Base-by-base conservation (phyloP, 2,329 filamentous ascomycete species). In the Fusarium robinianum region DNA sequence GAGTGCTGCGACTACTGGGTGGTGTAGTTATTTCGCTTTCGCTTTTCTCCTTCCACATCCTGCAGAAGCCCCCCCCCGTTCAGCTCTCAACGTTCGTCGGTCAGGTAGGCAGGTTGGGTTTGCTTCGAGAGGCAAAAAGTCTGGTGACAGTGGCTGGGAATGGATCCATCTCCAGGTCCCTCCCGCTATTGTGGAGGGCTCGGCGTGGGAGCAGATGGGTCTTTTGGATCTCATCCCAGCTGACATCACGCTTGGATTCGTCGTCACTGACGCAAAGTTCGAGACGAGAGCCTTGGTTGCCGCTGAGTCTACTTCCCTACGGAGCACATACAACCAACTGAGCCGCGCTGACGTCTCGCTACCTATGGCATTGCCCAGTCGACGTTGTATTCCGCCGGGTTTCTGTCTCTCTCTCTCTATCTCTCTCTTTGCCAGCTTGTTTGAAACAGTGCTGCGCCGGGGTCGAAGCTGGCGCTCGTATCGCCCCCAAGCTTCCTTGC, bases 261-360 rank as follows among this genome's bases (percentile, higher is more conserved):
- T 49, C 41, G 45, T 51, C 44, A 52, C 47, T 55, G 39, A 55
- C 53, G 47, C 56, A 46, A 48, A 49, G 30, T 46, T 35, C 41
- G 40, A 42, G 39, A 38, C 30, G 30, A 41, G 38, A 44, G 42
- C 36, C 35, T 41, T 33, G 17, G 17, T 21, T 14, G 18, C 17
- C 24, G 12, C 19, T 46, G 21, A 15, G 7, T 17, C 15, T 18
- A 25, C 25, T 21, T n/a, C n/a, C n/a, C n/a, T n/a, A n/a, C n/a
- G n/a, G n/a, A n/a, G n/a, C n/a, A n/a, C n/a, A n/a, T n/a, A n/a
- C n/a, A n/a, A n/a, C n/a, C n/a, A n/a, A n/a, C n/a, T n/a, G n/a
- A n/a, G n/a, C n/a, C 33, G 32, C 26, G 30, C 29, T 44, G 35
- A 35, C 39, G 51, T 59, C 59, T 55, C 53, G 53, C 26, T n/a